A percentile compares a stretch with the other conserved stretches of the same genome.
Evolutionary conservation across 305 asterid genomes (phyloP).

Genomic region (Striga hermonthica): DNA sequence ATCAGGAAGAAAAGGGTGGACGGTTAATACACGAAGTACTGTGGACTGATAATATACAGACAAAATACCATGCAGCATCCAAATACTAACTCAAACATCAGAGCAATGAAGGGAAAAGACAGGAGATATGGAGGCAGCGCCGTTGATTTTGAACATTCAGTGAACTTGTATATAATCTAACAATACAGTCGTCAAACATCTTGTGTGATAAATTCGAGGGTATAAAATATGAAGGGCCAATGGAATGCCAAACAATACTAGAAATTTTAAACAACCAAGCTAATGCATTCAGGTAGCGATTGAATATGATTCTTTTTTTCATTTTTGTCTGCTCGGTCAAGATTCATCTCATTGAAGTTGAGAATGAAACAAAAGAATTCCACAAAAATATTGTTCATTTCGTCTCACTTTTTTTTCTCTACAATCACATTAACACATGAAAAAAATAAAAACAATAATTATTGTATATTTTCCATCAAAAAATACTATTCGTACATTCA

Average conservation of each 20-base stretch:
- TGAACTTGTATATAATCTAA: conserved; percentile 8
- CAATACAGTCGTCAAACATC: conserved; percentile 4
- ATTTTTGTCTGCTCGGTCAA: too few species aligned
- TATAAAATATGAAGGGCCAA: not conserved
- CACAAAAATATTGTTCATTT: too few species aligned
- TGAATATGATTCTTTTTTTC: too few species aligned
- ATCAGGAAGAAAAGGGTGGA: not conserved
- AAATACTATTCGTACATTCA: too few species aligned
- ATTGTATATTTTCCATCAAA: too few species aligned
- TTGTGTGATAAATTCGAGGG: not conserved
- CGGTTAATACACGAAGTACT: not conserved
- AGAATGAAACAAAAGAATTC: too few species aligned
- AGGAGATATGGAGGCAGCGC: conserved; percentile 10
- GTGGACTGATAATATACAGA: conserved; percentile 3
- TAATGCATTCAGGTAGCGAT: conserved; percentile 4
- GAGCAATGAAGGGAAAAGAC: conserved; percentile 9
- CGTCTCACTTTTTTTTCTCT: too few species aligned
- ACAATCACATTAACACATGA: too few species aligned
- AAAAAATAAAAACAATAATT: too few species aligned
- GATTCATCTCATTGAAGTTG: too few species aligned
- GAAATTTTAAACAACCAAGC: conserved; percentile 22
- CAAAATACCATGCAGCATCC: conserved; percentile 1
- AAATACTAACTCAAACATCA: not conserved
- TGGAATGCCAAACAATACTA: not conserved
- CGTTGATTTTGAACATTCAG: conserved; percentile 21